Conservation (phyloP, 306 rosid genomes). For the Citrullus colocynthis region DNA sequence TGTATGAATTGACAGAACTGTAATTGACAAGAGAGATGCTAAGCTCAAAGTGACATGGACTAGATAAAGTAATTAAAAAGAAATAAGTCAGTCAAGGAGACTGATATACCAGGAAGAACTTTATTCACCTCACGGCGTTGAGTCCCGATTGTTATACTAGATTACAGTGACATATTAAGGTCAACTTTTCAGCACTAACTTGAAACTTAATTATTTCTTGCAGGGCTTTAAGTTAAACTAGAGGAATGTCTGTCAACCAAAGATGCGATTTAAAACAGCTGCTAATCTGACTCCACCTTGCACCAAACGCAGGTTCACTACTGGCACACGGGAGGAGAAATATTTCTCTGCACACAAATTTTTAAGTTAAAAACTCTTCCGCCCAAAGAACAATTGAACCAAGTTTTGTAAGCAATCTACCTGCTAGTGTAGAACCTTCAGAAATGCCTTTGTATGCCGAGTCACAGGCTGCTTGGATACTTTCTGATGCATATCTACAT, state of each 20-base stretch:
- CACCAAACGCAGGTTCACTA: constrained; percentile 47
- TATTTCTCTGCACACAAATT: constrained; percentile 41
- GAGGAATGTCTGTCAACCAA: constrained; percentile 13
- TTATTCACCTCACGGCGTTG: not conserved
- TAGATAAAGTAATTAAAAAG: not conserved
- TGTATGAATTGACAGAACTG: not conserved
- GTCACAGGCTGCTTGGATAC: constrained; percentile 55
- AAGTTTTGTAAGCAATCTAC: constrained; percentile 16
- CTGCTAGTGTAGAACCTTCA: constrained; percentile 46
- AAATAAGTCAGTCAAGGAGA: not conserved
- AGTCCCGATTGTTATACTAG: not conserved
- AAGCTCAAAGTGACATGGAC: not conserved
- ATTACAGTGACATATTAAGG: not conserved
- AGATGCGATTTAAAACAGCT: constrained; percentile 57
- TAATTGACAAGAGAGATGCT: not conserved
- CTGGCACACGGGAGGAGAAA: constrained; percentile 56
- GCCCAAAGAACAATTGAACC: not conserved
- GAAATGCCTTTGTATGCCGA: constrained; percentile 60
- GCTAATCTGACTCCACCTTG: constrained; percentile 91
- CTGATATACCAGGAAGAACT: not conserved
- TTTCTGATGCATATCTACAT: constrained; percentile 69
- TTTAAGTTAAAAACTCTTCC: not conserved
- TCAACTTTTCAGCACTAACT: not conserved
- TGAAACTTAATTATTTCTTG: not conserved
- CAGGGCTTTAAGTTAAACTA: not conserved